Conservation (phyloP, 768 basidiomycete species). For the Kwoniella europaea region DNA sequence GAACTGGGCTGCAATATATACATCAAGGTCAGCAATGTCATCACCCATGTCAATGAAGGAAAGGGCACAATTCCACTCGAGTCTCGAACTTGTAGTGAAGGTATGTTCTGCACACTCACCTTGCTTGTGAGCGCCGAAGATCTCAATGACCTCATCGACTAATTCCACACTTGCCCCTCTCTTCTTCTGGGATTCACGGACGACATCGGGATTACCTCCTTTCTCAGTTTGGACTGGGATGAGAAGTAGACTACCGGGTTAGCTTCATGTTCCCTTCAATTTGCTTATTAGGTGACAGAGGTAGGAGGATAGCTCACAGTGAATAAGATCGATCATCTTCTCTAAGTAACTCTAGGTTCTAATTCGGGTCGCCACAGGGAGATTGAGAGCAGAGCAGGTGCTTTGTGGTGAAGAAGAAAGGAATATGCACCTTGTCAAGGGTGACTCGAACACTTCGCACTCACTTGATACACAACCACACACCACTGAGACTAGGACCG, state of each 20-base stretch:
- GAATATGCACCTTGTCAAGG: neutral
- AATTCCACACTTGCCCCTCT: constrained; percentile 85
- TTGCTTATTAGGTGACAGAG: neutral
- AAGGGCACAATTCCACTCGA: neutral
- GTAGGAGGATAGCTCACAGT: constrained; percentile 21
- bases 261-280: neutral
- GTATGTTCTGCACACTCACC: constrained; percentile 65
- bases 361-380: neutral
- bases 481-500: neutral
- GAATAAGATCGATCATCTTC: constrained; percentile 35
- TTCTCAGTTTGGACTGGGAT: constrained; percentile 55
- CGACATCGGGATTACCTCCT: constrained; percentile 88
- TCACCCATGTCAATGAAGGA: neutral
- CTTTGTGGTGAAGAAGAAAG: neutral
- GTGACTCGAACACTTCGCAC: neutral
- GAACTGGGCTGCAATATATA: too few relatives aligned
- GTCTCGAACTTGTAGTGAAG: neutral
- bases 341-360: neutral
- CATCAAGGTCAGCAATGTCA: neutral
- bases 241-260: neutral
- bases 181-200: constrained; percentile 89
- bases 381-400: neutral
- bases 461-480: neutral
- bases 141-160: constrained; percentile 89
- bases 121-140: constrained; percentile 93